Percentiles rank a stretch among this genome's conserved stretches.
Evolutionary conservation across 179 eudicot genomes (phyloP).

Genomic region (Pouteria campechiana): DNA sequence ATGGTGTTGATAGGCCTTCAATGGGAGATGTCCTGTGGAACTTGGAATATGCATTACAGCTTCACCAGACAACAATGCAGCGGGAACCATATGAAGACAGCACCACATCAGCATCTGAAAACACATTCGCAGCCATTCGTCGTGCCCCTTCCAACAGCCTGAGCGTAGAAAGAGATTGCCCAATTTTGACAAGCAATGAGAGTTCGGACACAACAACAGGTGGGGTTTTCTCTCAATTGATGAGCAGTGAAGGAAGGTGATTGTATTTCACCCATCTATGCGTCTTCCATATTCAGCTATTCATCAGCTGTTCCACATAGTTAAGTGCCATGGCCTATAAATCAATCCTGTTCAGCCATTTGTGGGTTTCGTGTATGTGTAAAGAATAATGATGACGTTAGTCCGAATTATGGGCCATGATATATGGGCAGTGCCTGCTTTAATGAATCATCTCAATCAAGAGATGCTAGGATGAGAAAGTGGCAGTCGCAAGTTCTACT

Average conservation of each 20-base stretch:
- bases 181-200: conserved; percentile 27
- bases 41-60: conserved; percentile 62
- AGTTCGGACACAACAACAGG: conserved; percentile 30
- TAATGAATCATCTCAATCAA: no score
- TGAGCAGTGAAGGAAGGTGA: conserved; percentile 52
- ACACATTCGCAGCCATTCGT: conserved; percentile 14
- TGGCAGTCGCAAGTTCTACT: no score
- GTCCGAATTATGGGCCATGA: no score
- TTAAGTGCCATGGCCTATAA: no score
- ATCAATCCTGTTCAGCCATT: no score
- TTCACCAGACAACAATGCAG: conserved; percentile 33
- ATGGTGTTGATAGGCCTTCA: conserved; percentile 72
- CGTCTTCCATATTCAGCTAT: no score
- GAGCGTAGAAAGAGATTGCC: conserved; percentile 11
- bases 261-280: background rate
- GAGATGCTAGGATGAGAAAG: no score
- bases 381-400: no score
- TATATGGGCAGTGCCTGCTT: no score
- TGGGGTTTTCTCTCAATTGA: conserved; percentile 59
- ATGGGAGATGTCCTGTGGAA: conserved; percentile 90
- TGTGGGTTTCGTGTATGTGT: no score
- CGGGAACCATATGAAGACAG: conserved; percentile 17
- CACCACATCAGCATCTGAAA: conserved; percentile 7
- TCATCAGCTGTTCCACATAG: no score
- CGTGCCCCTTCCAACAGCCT: conserved; percentile 9